Base-by-base conservation (phyloP, 164 flowering plant species). In the Stephania cephalantha region DNA sequence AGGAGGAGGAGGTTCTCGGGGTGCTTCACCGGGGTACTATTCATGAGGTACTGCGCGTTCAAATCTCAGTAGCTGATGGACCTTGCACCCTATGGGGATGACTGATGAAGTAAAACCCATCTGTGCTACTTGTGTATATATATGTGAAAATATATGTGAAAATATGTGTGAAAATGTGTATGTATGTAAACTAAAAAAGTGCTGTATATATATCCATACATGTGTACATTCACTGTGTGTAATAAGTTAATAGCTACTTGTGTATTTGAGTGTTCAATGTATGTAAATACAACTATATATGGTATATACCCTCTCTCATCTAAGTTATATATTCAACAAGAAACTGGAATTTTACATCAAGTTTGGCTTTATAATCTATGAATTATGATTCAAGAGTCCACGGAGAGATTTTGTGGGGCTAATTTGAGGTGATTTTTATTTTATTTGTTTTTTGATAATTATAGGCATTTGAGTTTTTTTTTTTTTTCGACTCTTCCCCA, bases 1-100 rank as follows among this genome's bases (percentile, higher is more conserved):
- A 85, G 75, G 90, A 87, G 69, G 84, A 78, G 8, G 90, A 88
- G 63, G 87, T 91, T 77, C 86, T 92, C 29, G 80, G 86, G 12
- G 91, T 94, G 69, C 95, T 92, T 69, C 77, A 76, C 4, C 88
- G 98, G 46, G 98, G 98, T 46, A 93, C 90, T 20, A 53, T 94
- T 76, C 90, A 91, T 68, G 97, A 91, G 83, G 97, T 92, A 58
- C 70, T 91, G 29, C 90, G 94, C 1, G 86, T 94, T 68, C 91
- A 88, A 79, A 87, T 92, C 70, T 86, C 91, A 46, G 81, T 78
- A n/a, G 81, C 85, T 22, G 79, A 79, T 73, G 81, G 81, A 20
- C 46, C 76, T 48, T 73, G 35, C 77, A 74, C 83, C 69, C 75
- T 84, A 30, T 90, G 92, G 93, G 73, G 84, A 70, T 53, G 69